These are phyloP conservation scores for Talaromyces adpressus DNA, from an alignment of 495 filamentous ascomycete genomes.

Conservation along the genomic window DNA sequence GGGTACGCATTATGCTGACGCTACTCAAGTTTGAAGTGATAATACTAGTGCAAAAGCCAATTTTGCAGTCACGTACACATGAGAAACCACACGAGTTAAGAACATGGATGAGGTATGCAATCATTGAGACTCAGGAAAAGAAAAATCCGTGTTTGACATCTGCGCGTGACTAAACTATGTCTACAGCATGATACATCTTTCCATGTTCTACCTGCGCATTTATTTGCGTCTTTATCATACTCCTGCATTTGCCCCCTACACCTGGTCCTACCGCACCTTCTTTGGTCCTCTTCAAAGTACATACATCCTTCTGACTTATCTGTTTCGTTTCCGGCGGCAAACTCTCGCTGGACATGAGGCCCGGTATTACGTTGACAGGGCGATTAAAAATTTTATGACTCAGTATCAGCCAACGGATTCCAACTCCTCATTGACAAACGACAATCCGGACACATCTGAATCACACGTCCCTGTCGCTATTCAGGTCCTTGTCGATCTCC, in stretches of 20 bases:
- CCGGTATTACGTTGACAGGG: slow-evolving; percentile 1
- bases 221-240: slow-evolving; percentile 9
- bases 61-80: background rate
- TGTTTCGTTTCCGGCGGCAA: background rate
- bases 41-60: slow-evolving; percentile 1
- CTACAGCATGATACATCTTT: slow-evolving; percentile 5
- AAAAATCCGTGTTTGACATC: background rate
- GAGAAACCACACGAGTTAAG: background rate
- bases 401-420: background rate
- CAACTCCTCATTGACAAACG: background rate
- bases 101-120: slow-evolving; percentile 7
- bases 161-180: background rate
- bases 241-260: slow-evolving; percentile 13
- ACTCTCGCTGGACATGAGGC: background rate
- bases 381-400: background rate
- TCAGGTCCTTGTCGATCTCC: slow-evolving; percentile 3
- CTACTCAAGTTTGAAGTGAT: background rate
- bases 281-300: slow-evolving; percentile 10
- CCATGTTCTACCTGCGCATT: slow-evolving; percentile 4
- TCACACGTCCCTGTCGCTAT: background rate
- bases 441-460: background rate
- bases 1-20: slow-evolving; percentile 5
- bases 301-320: slow-evolving; percentile 7
- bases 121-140: background rate
- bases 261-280: slow-evolving; percentile 11